These are phyloP conservation scores for Amphicarpaea edgeworthii DNA, from an alignment of 306 rosid species.

Conservation along the genomic window DNA sequence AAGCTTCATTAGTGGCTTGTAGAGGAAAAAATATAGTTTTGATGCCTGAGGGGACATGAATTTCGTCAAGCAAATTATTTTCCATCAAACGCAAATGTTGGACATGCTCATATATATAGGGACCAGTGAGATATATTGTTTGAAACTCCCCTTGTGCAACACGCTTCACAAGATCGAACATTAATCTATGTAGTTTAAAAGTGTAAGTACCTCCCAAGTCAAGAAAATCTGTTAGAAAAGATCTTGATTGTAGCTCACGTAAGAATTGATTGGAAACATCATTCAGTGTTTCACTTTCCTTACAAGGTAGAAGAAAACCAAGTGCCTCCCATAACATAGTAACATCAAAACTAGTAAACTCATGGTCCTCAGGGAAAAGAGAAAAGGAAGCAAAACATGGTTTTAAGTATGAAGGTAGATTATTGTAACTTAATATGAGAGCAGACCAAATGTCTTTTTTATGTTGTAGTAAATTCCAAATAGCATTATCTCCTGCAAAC, in stretches of 20 bases:
- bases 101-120: neutral
- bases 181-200: neutral
- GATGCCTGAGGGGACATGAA: neutral
- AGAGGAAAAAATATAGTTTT: neutral
- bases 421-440: neutral
- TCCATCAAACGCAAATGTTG: neutral
- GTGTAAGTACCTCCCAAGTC: too few relatives aligned
- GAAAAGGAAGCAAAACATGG: neutral
- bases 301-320: conserved; percentile 4
- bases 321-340: neutral
- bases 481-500: neutral
- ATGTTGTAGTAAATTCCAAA: neutral
- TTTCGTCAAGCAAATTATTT: neutral
- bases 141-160: neutral
- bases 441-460: neutral
- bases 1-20: neutral
- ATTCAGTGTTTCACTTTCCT: neutral
- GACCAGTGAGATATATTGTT: neutral
- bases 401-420: neutral
- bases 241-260: neutral
- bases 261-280: neutral
- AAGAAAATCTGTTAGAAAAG: neutral
- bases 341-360: neutral
- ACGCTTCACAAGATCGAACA: neutral
- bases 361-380: neutral